Percentiles rank a stretch among this genome's conserved stretches.
phyloP scores from a whole-genome alignment of 306 rosid species.

The Elaeagnus macrophylla region DNA sequence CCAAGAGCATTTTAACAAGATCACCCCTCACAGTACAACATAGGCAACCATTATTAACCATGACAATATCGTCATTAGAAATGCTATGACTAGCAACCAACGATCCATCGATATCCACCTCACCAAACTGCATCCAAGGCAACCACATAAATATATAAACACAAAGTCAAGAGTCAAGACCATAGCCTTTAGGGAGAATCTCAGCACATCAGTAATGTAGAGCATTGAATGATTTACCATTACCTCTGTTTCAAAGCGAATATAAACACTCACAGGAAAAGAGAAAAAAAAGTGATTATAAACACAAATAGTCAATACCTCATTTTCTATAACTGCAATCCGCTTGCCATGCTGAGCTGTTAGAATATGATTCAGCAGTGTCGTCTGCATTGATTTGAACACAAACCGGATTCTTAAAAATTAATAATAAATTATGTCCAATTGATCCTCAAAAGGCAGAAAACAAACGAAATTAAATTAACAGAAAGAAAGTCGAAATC shows the following conservation, averaged over 20 bases:
- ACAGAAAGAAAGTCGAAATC: neutral
- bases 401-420: neutral
- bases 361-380: constrained; percentile 82
- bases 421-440: neutral
- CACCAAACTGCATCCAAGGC: constrained; percentile 68
- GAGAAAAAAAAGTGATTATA: no score
- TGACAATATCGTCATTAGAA: constrained; percentile 58
- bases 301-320: constrained; percentile 46
- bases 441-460: neutral
- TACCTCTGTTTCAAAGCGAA: no score
- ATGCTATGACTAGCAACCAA: constrained; percentile 88
- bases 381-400: constrained; percentile 43
- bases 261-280: no score
- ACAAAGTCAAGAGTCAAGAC: neutral
- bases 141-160: neutral
- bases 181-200: neutral
- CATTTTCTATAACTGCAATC: constrained; percentile 89
- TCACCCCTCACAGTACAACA: constrained; percentile 93
- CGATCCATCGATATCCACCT: constrained; percentile 92
- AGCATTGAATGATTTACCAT: no score
- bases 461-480: neutral
- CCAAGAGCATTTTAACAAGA: constrained; percentile 79
- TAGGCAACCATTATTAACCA: constrained; percentile 90
- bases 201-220: no score
- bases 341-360: constrained; percentile 83